Percentiles rank a stretch among this genome's conserved stretches.
Conservation (phyloP, 2,329 filamentous ascomycete species). For the Aspergillus vadensis region DNA sequence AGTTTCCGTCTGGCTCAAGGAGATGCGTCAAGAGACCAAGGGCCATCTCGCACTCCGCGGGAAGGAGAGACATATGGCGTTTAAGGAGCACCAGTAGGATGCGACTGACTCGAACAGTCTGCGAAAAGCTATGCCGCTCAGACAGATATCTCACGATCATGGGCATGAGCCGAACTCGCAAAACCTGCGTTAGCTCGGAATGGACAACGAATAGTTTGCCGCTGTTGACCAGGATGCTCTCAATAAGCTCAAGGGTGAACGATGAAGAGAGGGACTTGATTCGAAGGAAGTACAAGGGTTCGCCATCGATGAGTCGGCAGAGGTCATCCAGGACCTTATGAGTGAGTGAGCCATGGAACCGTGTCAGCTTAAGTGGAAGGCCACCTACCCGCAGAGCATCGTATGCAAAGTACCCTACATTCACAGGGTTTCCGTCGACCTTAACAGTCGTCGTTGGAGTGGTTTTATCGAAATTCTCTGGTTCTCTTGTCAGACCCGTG, state of each 20-base stretch:
- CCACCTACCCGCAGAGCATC: slow-evolving; percentile 73
- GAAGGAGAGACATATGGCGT: slow-evolving; percentile 72
- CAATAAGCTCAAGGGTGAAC: slow-evolving; percentile 87
- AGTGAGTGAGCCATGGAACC: slow-evolving; percentile 8
- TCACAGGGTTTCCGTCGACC: slow-evolving; percentile 63
- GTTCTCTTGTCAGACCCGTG: slow-evolving; percentile 10
- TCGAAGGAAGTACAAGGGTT: slow-evolving; percentile 77
- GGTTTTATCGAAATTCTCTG: slow-evolving; percentile 46
- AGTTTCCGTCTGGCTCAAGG: slow-evolving; percentile 77
- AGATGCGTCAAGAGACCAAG: slow-evolving; percentile 80
- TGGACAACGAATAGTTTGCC: slow-evolving; percentile 76
- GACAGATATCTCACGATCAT: slow-evolving; percentile 76
- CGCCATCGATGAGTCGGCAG: slow-evolving; percentile 81
- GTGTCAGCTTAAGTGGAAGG: background rate
- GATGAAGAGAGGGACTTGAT: slow-evolving; percentile 77
- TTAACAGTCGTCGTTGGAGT: slow-evolving; percentile 68
- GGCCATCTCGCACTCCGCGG: slow-evolving; percentile 79
- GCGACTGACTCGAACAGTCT: slow-evolving; percentile 77
- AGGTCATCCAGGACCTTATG: slow-evolving; percentile 80
- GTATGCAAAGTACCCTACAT: slow-evolving; percentile 73
- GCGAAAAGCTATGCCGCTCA: slow-evolving; percentile 76
- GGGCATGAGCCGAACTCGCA: slow-evolving; percentile 78
- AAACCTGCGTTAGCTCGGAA: slow-evolving; percentile 75
- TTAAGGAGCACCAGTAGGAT: slow-evolving; percentile 81
- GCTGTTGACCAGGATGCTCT: slow-evolving; percentile 85